phyloP scores from a whole-genome alignment of 2,329 filamentous ascomycete genomes.

The Aureobasidium melanogenum region DNA sequence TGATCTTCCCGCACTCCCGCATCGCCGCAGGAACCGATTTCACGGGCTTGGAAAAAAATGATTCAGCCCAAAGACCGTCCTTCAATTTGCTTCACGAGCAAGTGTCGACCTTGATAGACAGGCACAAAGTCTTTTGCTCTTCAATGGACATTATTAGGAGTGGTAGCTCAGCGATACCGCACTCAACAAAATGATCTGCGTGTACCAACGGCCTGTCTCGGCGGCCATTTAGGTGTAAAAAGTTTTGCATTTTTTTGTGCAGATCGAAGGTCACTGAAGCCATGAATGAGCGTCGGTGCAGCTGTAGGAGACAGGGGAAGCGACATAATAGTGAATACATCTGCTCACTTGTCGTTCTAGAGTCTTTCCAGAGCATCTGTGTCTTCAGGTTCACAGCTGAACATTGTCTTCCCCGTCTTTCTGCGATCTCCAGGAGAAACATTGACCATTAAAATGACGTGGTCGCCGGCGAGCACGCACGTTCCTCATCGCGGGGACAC shows the following conservation, averaged over 20 bases:
- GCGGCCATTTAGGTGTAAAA: conserved; percentile 4
- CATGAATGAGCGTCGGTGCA: background rate
- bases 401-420: background rate
- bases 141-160: background rate
- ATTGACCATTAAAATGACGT: background rate
- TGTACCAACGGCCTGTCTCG: conserved; percentile 4
- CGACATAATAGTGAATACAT: background rate
- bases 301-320: background rate
- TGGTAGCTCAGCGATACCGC: conserved; percentile 2
- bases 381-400: background rate
- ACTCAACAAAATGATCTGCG: conserved; percentile 1
- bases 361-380: background rate
- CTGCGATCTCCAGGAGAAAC: background rate
- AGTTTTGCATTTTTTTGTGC: background rate
- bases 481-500: background rate
- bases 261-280: background rate
- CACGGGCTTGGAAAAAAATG: background rate
- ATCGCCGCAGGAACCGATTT: conserved; percentile 4
- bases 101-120: background rate
- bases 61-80: background rate
- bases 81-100: background rate
- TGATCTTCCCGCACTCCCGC: conserved; percentile 7
- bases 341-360: background rate
- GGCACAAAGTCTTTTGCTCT: background rate
- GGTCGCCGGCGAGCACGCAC: background rate